Evolutionary conservation across 768 basidiomycete genomes (phyloP).

Genomic region (Glaciozyma martinii): DNA sequence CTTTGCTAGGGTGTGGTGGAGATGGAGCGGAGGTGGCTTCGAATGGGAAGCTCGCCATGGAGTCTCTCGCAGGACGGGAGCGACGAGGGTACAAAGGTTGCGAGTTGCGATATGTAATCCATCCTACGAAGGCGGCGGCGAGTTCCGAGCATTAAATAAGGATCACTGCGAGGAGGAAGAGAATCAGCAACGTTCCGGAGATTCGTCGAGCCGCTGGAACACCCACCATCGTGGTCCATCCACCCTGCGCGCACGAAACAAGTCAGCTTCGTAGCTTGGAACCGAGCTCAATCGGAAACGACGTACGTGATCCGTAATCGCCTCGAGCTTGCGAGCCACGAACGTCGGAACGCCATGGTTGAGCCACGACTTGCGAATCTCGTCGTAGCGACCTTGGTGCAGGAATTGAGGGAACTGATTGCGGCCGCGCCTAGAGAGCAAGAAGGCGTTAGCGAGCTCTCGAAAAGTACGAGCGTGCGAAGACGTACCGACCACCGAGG

Average conservation of each 20-base stretch:
- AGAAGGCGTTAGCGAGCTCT: neutral
- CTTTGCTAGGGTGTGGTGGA: no score
- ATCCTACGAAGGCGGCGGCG: no score
- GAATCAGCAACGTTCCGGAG: no score
- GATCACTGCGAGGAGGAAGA: no score
- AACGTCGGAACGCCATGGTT: constrained; percentile 79
- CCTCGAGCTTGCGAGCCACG: constrained; percentile 79
- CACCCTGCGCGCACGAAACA: neutral
- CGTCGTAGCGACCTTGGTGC: constrained; percentile 78
- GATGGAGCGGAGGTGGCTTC: no score
- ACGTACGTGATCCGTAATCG: constrained; percentile 35
- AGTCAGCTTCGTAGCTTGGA: neutral
- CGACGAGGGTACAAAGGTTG: no score
- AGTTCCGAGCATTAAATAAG: no score
- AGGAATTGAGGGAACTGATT: constrained; percentile 58
- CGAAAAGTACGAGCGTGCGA: constrained; percentile 26
- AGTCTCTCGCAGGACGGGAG: no score
- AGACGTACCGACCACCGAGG: constrained; percentile 67
- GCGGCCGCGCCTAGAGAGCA: constrained; percentile 5
- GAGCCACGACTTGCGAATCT: constrained; percentile 82
- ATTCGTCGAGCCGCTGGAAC: no score
- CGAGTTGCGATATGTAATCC: no score
- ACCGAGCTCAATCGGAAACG: neutral
- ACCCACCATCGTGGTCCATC: neutral
- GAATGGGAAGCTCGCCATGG: no score